Conservation (phyloP, 495 filamentous ascomycete genomes). For the Hapsidospora chrysogenum region DNA sequence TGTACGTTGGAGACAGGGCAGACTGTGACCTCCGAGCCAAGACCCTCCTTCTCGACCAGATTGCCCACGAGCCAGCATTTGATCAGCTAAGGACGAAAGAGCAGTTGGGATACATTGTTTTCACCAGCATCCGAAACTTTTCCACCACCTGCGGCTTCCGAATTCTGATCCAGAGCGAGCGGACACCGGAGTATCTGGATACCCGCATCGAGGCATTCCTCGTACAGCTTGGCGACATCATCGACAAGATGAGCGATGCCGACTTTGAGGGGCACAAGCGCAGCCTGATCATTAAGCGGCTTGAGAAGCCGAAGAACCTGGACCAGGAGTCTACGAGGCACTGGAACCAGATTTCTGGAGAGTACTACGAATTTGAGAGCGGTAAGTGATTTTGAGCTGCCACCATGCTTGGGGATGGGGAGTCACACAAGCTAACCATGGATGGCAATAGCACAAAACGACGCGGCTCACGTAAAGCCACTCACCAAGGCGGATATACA, state of each 20-base stretch:
- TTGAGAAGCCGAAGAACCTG: slow-evolving; percentile 90
- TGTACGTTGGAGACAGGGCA: slow-evolving; percentile 60
- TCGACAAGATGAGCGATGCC: slow-evolving; percentile 62
- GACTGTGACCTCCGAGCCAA: slow-evolving; percentile 55
- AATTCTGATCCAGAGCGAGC: slow-evolving; percentile 90
- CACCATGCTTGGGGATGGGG: neutral
- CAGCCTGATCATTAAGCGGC: slow-evolving; percentile 70
- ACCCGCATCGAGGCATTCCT: slow-evolving; percentile 77
- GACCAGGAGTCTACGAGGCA: slow-evolving; percentile 67
- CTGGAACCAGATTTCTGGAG: slow-evolving; percentile 71
- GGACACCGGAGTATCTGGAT: slow-evolving; percentile 66
- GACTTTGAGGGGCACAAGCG: slow-evolving; percentile 87
- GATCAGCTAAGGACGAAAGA: slow-evolving; percentile 92
- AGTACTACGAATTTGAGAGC: slow-evolving; percentile 77
- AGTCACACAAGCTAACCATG: neutral
- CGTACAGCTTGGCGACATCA: slow-evolving; percentile 36
- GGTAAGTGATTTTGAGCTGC: slow-evolving; percentile 32
- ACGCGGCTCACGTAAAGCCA: slow-evolving; percentile 55
- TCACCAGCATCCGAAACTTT: slow-evolving; percentile 53
- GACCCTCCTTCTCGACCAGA: slow-evolving; percentile 70
- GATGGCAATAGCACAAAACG: slow-evolving; percentile 40
- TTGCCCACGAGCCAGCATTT: slow-evolving; percentile 84
- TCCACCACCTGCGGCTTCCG: slow-evolving; percentile 67
- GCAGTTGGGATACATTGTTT: slow-evolving; percentile 94
- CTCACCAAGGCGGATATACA: slow-evolving; percentile 66